Evolutionary conservation across 129 eudicot species (phyloP).

Genomic region (Ambrosia trifida): DNA sequence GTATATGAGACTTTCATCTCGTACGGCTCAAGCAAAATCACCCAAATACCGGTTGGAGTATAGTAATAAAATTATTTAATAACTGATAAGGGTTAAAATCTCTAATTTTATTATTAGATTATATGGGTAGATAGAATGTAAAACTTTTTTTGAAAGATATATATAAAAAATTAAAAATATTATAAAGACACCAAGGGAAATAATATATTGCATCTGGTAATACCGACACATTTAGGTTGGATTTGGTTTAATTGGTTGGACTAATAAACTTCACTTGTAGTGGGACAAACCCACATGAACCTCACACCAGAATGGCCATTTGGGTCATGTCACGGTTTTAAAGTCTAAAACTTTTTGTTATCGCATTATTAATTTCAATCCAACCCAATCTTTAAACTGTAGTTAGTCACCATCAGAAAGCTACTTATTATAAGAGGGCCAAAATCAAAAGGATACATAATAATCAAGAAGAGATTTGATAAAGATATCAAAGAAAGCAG

Average conservation of each 20-base stretch:
- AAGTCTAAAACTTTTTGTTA: slow-evolving; percentile 4
- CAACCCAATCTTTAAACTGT: slow-evolving; percentile 21
- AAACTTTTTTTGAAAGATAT: too few species aligned
- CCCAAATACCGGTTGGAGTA: too few species aligned
- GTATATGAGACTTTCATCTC: too few species aligned
- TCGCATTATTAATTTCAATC: slow-evolving; percentile 19
- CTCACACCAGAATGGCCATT: not conserved
- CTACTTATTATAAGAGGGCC: not conserved
- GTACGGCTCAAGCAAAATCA: too few species aligned
- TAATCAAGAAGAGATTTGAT: slow-evolving; percentile 3
- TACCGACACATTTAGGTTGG: slow-evolving; percentile 10
- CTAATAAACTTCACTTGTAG: not conserved
- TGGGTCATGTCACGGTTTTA: slow-evolving; percentile 16
- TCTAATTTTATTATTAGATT: too few species aligned
- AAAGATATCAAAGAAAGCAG: not conserved
- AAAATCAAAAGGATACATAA: not conserved
- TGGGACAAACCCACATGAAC: slow-evolving; percentile 22
- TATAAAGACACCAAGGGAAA: not conserved
- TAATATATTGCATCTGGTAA: not conserved
- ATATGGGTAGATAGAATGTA: too few species aligned
- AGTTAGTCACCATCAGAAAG: slow-evolving; percentile 16
- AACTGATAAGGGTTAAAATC: too few species aligned
- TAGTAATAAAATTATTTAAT: too few species aligned
- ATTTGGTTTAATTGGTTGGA: slow-evolving; percentile 11
- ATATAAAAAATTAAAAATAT: not conserved